Base-by-base conservation (phyloP, 225 moss, liverwort and hornwort genomes). In the Ulota crispa region DNA sequence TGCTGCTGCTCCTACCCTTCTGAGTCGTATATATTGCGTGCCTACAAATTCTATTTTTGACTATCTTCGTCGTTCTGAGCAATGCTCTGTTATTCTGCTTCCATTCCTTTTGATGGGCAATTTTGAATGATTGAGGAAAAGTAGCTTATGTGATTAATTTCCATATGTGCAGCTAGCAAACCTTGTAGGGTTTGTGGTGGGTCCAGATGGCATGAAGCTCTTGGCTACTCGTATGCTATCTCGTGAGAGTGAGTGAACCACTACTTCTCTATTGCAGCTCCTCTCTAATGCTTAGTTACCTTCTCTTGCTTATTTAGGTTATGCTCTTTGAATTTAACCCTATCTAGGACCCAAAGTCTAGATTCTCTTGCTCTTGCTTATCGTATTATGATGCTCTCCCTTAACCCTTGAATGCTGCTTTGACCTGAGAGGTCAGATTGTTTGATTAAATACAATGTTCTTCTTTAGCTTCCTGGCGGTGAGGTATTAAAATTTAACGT, bases 131-230 rank as follows among this genome's bases (percentile, higher is more conserved):
- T 52, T 52, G 30, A 55, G 27, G 30, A n/a, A 34, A 34, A 57
- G 54, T 20, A 12, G 9, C 60, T 68, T 2, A 82, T 55, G 11
- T 54, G 12, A n/a, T 20, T 19, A 41, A 27, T 37, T 71, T 52
- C 64, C 47, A 34, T 70, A 18, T 77, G 52, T 83, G 72, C 91
- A 95, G 95, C 86, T 78, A 43, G 95, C 91, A 55, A 95, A 95
- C 81, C 84, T 95, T 20, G 91, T 94, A 11, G 95, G 94, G 20
- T 94, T 95, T 86, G 95, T 95, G 9, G 93, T 94, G 59, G 94
- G 92, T 72, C 89, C 92, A 20, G 88, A 92, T 26, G 92, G 92
- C 79, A 92, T 95, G 85, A 89, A 75, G 67, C 72, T 87, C 7
- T 80, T 94, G 77, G 94, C 85, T 77, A 90, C 92, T 61, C 86